phyloP scores from a whole-genome alignment of 2,329 filamentous ascomycete species.

The Cladophialophora carrionii region DNA sequence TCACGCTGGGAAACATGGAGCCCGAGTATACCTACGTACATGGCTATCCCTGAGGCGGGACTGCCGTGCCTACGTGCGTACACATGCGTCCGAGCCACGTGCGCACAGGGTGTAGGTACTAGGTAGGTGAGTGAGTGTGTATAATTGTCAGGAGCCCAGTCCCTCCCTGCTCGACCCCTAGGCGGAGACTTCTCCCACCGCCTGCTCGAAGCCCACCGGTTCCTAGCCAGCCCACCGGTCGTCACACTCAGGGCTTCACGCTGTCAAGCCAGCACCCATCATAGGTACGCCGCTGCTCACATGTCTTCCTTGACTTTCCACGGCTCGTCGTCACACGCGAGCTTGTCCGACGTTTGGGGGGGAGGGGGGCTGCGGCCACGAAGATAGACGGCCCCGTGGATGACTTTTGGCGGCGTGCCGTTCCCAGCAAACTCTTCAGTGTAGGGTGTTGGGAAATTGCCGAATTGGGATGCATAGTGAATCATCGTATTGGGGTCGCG shows the following conservation, averaged over 20 bases:
- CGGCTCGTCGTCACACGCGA: background rate
- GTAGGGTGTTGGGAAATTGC: background rate
- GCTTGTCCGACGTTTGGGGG: background rate
- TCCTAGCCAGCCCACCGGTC: constrained; percentile 8
- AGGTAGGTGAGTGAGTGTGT: too few species aligned
- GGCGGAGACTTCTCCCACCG: background rate
- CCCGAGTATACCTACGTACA: background rate
- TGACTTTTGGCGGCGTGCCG: constrained; percentile 6
- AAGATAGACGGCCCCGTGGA: constrained; percentile 11
- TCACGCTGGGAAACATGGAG: background rate
- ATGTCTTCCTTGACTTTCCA: constrained; percentile 14
- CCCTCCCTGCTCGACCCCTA: background rate
- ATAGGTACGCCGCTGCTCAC: constrained; percentile 10
- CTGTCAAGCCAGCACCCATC: constrained; percentile 13
- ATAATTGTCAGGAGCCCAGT: background rate
- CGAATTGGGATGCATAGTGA: constrained; percentile 4
- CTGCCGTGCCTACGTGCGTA: background rate
- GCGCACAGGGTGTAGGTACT: too few species aligned
- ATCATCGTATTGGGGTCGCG: constrained; percentile 5
- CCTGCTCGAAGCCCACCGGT: constrained; percentile 9
- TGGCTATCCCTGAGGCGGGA: too few species aligned
- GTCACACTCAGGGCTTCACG: constrained; percentile 8
- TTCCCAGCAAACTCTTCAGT: too few species aligned
- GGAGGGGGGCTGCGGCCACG: background rate
- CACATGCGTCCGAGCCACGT: background rate